Percentiles rank a stretch among this genome's conserved stretches.
Evolutionary conservation across 805 yeast species (phyloP).

Genomic region (Ogataea ramenticola): DNA sequence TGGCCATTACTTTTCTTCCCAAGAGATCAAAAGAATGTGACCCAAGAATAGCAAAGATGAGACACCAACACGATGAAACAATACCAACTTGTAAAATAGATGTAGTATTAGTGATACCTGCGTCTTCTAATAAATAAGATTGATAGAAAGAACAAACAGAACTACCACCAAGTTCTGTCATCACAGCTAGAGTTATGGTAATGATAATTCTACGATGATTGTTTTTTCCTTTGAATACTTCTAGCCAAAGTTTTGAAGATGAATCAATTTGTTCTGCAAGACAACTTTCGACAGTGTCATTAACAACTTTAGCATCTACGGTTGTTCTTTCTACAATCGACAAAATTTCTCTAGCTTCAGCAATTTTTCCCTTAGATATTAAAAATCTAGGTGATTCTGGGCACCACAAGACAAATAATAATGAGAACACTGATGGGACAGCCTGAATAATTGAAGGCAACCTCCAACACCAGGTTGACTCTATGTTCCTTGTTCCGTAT

Average conservation of each 20-base stretch:
- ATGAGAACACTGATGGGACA: constrained; percentile 36
- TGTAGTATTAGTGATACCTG: constrained; percentile 13
- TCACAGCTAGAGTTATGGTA: constrained; percentile 13
- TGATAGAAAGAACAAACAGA: constrained; percentile 39
- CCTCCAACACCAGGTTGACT: constrained; percentile 41
- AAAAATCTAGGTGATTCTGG: constrained; percentile 36
- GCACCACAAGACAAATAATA: constrained; percentile 40
- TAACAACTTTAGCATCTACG: constrained; percentile 23
- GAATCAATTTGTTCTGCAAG: constrained; percentile 11
- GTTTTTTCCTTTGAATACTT: constrained; percentile 30
- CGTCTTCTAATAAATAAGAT: constrained; percentile 23
- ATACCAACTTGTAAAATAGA: constrained; percentile 18
- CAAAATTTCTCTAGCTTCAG: constrained; percentile 27
- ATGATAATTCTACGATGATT: constrained; percentile 16
- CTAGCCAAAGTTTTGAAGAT: constrained; percentile 17
- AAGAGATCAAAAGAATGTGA: constrained; percentile 10
- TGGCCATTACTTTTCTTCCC: constrained; percentile 13
- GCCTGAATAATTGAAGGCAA: constrained; percentile 46
- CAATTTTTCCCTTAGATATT: constrained; percentile 25
- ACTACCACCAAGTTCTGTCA: constrained; percentile 37
- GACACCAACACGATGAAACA: constrained; percentile 11
- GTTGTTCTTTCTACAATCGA: constrained; percentile 28
- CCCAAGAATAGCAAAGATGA: constrained; percentile 13
- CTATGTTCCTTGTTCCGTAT: constrained; percentile 23
- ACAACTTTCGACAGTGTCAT: constrained; percentile 11